These are phyloP conservation scores for Ramaria sp. DNA, from an alignment of 768 basidiomycete species.

Conservation along the genomic window DNA sequence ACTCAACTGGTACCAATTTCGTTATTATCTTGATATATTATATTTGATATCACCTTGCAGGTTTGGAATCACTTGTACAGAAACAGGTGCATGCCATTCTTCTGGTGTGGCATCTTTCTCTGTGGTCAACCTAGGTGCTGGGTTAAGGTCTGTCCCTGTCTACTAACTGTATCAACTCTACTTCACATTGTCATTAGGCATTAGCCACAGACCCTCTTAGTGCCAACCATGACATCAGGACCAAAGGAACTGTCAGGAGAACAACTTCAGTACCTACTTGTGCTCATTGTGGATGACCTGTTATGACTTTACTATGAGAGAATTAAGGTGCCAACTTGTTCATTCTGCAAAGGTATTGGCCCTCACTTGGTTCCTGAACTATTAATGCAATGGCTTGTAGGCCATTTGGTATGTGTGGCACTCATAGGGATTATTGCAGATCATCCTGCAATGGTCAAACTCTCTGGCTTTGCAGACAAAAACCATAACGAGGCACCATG, in stretches of 20 bases:
- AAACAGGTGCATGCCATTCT: neutral
- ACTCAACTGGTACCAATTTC: constrained; percentile 25
- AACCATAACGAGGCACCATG: constrained; percentile 17
- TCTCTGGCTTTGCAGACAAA: constrained; percentile 19
- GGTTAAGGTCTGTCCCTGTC: neutral
- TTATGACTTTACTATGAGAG: constrained; percentile 19
- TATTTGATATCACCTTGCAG: neutral
- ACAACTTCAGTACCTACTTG: constrained; percentile 19
- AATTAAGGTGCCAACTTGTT: constrained; percentile 8
- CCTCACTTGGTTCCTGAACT: neutral
- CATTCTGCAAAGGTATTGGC: constrained; percentile 16
- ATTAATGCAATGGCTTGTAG: constrained; percentile 7
- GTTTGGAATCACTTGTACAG: neutral
- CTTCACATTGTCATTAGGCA: neutral
- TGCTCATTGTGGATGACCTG: constrained; percentile 21
- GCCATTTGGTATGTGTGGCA: constrained; percentile 15
- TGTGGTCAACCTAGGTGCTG: neutral
- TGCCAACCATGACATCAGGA: constrained; percentile 17
- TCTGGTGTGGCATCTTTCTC: neutral
- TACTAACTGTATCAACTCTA: neutral
- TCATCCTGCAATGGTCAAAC: constrained; percentile 21
- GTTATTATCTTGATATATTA: too few relatives aligned
- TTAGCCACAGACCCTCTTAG: constrained; percentile 12
- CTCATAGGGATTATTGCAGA: constrained; percentile 21
- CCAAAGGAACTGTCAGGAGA: constrained; percentile 19